phyloP scores from a whole-genome alignment of 2,329 filamentous ascomycete species.

The Teratosphaeria zuluensis region DNA sequence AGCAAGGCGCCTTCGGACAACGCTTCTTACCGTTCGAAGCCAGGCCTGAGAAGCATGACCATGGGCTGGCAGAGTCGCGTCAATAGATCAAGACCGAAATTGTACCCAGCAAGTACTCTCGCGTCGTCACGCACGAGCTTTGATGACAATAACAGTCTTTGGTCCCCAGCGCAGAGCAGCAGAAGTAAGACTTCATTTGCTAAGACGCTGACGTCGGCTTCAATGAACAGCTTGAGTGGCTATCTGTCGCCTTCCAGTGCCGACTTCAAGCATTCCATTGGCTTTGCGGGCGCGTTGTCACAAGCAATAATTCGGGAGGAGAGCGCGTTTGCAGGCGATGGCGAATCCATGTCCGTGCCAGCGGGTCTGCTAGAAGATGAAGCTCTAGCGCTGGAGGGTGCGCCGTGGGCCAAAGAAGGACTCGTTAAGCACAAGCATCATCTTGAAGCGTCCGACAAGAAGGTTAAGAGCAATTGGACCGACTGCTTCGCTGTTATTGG shows the following conservation, averaged over 20 bases:
- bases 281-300: conserved; percentile 91
- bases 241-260: conserved; percentile 52
- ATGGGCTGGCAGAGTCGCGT: conserved; percentile 70
- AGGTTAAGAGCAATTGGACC: conserved; percentile 87
- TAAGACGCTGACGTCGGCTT: conserved; percentile 83
- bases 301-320: conserved; percentile 90
- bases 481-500: conserved; percentile 95
- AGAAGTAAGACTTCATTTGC: conserved; percentile 87
- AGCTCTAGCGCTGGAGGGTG: conserved; percentile 77
- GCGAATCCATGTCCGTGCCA: conserved; percentile 22
- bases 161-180: conserved; percentile 85
- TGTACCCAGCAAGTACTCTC: conserved; percentile 69
- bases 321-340: conserved; percentile 37
- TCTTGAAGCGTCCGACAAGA: conserved; percentile 79
- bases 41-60: conserved; percentile 53
- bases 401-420: conserved; percentile 98
- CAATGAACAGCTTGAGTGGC: conserved; percentile 80
- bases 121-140: conserved; percentile 90
- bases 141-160: conserved; percentile 80
- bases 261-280: conserved; percentile 92
- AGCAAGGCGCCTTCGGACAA: conserved; percentile 88
- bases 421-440: conserved; percentile 95
- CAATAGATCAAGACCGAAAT: conserved; percentile 67
- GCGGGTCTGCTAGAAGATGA: conserved; percentile 71
- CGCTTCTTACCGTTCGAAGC: conserved; percentile 52